These are phyloP conservation scores for Phycomyces nitens DNA, from an alignment of 192 early-diverging fungal species.

Conservation along the genomic window DNA sequence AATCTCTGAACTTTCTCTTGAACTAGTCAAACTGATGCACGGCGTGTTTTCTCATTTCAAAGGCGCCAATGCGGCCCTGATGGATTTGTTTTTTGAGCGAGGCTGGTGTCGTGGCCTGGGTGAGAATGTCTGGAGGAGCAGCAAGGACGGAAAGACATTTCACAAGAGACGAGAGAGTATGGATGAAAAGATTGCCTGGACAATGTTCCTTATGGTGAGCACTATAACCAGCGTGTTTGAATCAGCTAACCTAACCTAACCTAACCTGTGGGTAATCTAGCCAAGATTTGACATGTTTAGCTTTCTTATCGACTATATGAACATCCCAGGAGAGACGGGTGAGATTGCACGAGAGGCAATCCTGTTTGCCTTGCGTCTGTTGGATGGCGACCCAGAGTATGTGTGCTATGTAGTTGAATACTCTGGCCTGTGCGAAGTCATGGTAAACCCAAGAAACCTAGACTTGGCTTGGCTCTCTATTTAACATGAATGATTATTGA, in stretches of 20 bases:
- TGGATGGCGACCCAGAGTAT: slow-evolving; percentile 39
- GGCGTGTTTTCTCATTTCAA: slow-evolving; percentile 39
- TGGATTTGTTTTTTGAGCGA: slow-evolving; percentile 39
- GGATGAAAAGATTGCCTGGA: slow-evolving; percentile 35
- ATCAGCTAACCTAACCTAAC: background rate
- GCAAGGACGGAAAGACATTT: slow-evolving; percentile 28
- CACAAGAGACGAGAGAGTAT: slow-evolving; percentile 31
- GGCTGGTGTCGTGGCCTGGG: slow-evolving; percentile 40
- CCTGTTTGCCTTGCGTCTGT: slow-evolving; percentile 33
- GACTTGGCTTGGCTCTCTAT: too few relatives aligned
- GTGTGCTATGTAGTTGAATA: slow-evolving; percentile 39
- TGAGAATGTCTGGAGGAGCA: slow-evolving; percentile 37
- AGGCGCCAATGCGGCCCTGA: slow-evolving; percentile 36
- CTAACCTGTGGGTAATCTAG: background rate
- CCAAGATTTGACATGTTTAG: slow-evolving; percentile 41
- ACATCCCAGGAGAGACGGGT: slow-evolving; percentile 39
- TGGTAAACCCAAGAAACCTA: too few relatives aligned
- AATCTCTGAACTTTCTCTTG: slow-evolving; percentile 35
- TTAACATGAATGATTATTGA: too few relatives aligned
- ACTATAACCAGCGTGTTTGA: background rate
- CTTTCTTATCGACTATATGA: slow-evolving; percentile 37
- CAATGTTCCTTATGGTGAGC: slow-evolving; percentile 30
- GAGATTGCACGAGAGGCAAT: slow-evolving; percentile 40
- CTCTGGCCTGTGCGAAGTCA: slow-evolving; percentile 39
- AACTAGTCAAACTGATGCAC: slow-evolving; percentile 38